Evolutionary conservation across 2,329 filamentous ascomycete species (phyloP).

Genomic region (Hysterium pulicare): DNA sequence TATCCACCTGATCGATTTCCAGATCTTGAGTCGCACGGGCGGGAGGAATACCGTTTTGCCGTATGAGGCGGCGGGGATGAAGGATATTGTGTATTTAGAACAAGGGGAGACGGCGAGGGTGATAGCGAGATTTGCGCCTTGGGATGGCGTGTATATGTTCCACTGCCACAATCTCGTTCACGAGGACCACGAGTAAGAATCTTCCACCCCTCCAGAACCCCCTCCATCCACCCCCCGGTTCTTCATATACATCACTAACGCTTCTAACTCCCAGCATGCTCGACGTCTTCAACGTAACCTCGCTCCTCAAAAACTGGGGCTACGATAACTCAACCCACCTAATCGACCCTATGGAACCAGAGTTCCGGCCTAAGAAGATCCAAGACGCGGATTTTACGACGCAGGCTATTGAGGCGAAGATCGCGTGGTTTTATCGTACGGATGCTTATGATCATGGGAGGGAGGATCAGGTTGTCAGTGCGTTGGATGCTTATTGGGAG

Average conservation of each 20-base stretch:
- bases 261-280: constrained; percentile 37
- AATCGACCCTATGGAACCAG: constrained; percentile 29
- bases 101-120: constrained; percentile 40
- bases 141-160: constrained; percentile 51
- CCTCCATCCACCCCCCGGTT: neutral
- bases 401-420: constrained; percentile 24
- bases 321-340: constrained; percentile 30
- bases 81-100: constrained; percentile 57
- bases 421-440: constrained; percentile 28
- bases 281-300: constrained; percentile 43
- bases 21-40: constrained; percentile 49
- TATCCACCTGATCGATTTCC: constrained; percentile 59
- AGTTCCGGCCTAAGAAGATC: constrained; percentile 25
- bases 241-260: too few species aligned
- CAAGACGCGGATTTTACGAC: constrained; percentile 21
- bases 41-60: constrained; percentile 43
- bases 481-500: constrained; percentile 26
- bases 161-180: constrained; percentile 47
- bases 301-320: constrained; percentile 29
- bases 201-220: neutral
- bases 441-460: constrained; percentile 28
- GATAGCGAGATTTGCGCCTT: constrained; percentile 29
- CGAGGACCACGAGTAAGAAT: constrained; percentile 39
- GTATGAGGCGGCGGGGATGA: constrained; percentile 55
- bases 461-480: constrained; percentile 18